Evolutionary conservation across 2,329 filamentous ascomycete species (phyloP).

Genomic region (Neofusicoccum parvum): DNA sequence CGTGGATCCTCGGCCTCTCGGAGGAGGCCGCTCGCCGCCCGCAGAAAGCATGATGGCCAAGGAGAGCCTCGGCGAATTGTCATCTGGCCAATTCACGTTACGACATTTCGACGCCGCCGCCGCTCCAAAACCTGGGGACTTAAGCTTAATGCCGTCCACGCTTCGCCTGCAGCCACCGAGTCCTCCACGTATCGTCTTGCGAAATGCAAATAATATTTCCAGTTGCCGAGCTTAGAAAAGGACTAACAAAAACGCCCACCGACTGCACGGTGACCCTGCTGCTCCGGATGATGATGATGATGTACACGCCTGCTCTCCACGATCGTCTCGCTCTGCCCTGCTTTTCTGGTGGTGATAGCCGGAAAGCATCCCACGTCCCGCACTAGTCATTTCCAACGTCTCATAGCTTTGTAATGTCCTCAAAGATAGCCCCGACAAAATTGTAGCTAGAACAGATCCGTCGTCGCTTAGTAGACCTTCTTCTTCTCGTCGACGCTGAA

Average conservation of each 20-base stretch:
- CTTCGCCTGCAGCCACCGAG: no score
- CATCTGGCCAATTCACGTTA: no score
- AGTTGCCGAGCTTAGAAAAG: neutral
- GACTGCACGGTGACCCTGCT: slow-evolving; percentile 1
- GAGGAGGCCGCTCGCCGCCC: neutral
- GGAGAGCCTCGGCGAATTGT: no score
- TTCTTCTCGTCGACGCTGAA: slow-evolving; percentile 99
- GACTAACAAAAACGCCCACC: slow-evolving; percentile 14
- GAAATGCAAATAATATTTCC: neutral
- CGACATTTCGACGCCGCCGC: no score
- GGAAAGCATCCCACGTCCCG: neutral
- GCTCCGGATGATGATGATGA: slow-evolving; percentile 9
- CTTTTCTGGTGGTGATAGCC: neutral
- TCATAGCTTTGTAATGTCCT: neutral
- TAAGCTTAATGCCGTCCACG: neutral
- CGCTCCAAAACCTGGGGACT: neutral
- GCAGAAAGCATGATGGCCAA: neutral
- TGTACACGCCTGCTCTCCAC: slow-evolving; percentile 3
- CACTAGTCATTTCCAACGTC: slow-evolving; percentile 6
- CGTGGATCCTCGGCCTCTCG: neutral
- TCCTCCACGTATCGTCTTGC: neutral
- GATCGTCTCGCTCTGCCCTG: neutral
- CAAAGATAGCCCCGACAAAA: neutral
- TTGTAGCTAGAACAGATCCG: neutral
- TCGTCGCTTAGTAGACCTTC: slow-evolving; percentile 81